Evolutionary conservation across 108 stramenopile species (phyloP).

Genomic region (Fragilaria crotonensis): DNA sequence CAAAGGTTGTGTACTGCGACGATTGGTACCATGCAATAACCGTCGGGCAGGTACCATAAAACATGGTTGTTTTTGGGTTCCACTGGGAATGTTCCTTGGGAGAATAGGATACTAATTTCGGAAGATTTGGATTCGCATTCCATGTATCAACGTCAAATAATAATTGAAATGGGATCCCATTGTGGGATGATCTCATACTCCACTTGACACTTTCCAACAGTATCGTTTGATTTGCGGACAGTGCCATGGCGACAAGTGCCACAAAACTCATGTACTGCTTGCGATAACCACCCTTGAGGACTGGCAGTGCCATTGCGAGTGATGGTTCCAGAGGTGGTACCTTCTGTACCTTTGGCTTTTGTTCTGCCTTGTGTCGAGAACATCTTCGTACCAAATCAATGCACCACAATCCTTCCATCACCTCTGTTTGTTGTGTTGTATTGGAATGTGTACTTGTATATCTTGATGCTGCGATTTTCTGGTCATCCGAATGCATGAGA

Average conservation of each 20-base stretch:
- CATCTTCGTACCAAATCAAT: constrained; percentile 1
- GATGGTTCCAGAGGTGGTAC: background rate
- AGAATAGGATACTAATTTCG: constrained; percentile 1
- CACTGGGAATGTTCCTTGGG: background rate
- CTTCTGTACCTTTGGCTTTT: background rate
- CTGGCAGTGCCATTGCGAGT: background rate
- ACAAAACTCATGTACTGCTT: background rate
- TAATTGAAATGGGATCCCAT: background rate
- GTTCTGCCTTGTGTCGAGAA: background rate
- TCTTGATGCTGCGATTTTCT: background rate
- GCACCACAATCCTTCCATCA: background rate
- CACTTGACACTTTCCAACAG: background rate
- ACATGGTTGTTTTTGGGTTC: background rate
- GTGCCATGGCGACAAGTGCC: background rate
- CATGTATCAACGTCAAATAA: background rate
- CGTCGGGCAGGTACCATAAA: background rate
- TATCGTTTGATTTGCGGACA: background rate
- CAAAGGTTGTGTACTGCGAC: background rate
- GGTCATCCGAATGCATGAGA: background rate
- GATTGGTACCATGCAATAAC: background rate
- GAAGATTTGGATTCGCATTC: background rate
- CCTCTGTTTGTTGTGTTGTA: background rate
- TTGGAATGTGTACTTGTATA: background rate
- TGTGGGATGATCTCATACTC: background rate
- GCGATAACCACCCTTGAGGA: background rate